Conservation (phyloP, 2,329 filamentous ascomycete genomes). For the Colletotrichum lentis region DNA sequence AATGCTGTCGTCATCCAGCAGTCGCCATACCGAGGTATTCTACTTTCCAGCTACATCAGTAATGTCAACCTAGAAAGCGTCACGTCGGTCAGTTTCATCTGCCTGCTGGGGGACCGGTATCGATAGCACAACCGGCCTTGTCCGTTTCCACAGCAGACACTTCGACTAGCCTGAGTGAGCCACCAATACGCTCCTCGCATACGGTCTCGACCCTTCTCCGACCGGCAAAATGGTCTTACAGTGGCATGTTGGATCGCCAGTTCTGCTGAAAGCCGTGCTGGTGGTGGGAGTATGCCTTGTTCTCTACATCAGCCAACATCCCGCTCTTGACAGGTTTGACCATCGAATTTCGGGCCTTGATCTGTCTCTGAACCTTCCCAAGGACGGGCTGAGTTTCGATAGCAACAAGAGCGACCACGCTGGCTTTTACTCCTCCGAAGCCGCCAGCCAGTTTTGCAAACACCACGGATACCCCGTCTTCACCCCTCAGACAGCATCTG, state of each 20-base stretch:
- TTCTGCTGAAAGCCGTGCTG: constrained; percentile 22
- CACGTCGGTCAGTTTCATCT: background rate
- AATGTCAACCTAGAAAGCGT: background rate
- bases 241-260: constrained; percentile 22
- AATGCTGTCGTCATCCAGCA: background rate
- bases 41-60: background rate
- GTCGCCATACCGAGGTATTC: background rate
- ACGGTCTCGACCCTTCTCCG: background rate
- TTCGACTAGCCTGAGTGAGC: background rate
- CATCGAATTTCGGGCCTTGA: constrained; percentile 31
- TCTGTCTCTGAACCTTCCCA: constrained; percentile 23
- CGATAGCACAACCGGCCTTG: background rate
- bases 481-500: constrained; percentile 39
- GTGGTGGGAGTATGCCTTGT: constrained; percentile 18
- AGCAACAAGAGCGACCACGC: constrained; percentile 21
- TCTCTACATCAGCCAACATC: constrained; percentile 32
- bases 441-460: constrained; percentile 45
- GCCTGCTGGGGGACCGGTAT: background rate
- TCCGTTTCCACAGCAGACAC: background rate
- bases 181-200: background rate
- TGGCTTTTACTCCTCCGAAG: constrained; percentile 44
- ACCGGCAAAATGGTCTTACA: constrained; percentile 25
- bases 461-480: constrained; percentile 48
- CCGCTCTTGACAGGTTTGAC: constrained; percentile 34
- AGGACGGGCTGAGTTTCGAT: constrained; percentile 17